Evolutionary conservation across 768 basidiomycete species (phyloP), one percentile per base, ranked within the genome.

Genomic region (Boletus patriciae): DNA sequence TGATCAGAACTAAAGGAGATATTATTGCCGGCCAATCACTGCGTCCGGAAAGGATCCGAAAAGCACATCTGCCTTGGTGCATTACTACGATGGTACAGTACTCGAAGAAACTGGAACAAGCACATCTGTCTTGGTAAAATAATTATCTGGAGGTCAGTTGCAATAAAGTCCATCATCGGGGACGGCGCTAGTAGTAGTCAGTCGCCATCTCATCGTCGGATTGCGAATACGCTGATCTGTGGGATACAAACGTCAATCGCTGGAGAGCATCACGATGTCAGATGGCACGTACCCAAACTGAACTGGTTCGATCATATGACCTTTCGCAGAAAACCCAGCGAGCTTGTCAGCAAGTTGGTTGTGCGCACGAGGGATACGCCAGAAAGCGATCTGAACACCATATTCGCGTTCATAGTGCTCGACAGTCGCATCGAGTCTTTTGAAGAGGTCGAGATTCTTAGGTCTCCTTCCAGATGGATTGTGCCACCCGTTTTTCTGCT

Each of bases 381-480:
- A 58, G n/a, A 52, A 48, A 16, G 40, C 34, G 9, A 47, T 48
- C 23, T 40, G 40, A 16, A 52, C 25, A 15, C 36, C 29, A 9
- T 48, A 44, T 12, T 33, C 41, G 21, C 42, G 56, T 31, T 52
- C 46, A 12, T 36, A 40, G 21, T 34, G 16, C 8, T 50, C 33
- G 8, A 53, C 43, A 2, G 33, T 47, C n/a, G 23, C 36, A 18
- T 52, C 53, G 21, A 60, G 58, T 5, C 3, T 37, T 12, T 25
- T 43, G 36, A 54, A 54, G 10, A 52, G 55, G 9, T 57, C 46
- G 11, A 50, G 21, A 33, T 60, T 61, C 45, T 44, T 48, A 5
- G 40, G 58, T 37, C 21, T 46, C 34, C 27, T 49, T 7, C 21
- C n/a, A 3, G 40, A 46, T 1, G 48, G 42, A 23, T 25, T 43